These are phyloP conservation scores for Coemansia sp. DNA, from an alignment of 192 early-diverging fungal species.

Conservation along the genomic window DNA sequence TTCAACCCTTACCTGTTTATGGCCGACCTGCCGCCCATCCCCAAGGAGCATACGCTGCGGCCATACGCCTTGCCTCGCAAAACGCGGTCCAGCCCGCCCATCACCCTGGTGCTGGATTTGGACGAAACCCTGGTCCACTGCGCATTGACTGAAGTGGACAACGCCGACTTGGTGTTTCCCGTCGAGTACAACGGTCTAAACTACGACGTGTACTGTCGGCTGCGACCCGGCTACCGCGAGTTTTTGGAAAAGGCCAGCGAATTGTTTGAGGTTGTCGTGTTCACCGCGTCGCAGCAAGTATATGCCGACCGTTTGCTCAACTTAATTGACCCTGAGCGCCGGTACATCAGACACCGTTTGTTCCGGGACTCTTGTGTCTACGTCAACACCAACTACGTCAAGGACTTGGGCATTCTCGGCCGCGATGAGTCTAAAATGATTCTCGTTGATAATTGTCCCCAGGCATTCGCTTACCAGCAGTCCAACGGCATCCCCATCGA, in stretches of 20 bases:
- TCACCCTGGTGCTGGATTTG: slow-evolving; percentile 63
- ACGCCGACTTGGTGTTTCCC: slow-evolving; percentile 59
- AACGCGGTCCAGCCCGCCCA: slow-evolving; percentile 57
- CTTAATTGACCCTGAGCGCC: slow-evolving; percentile 60
- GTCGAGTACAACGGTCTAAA: slow-evolving; percentile 62
- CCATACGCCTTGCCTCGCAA: slow-evolving; percentile 58
- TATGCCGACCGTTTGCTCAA: slow-evolving; percentile 64
- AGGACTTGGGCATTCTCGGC: slow-evolving; percentile 67
- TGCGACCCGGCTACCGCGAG: slow-evolving; percentile 60
- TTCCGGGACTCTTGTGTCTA: slow-evolving; percentile 67
- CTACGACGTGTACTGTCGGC: slow-evolving; percentile 63
- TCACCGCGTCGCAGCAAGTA: slow-evolving; percentile 71
- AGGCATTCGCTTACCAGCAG: slow-evolving; percentile 71
- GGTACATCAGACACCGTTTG: slow-evolving; percentile 60
- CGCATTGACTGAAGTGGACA: slow-evolving; percentile 51
- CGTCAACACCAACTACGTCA: slow-evolving; percentile 64
- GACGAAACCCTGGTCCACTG: slow-evolving; percentile 74
- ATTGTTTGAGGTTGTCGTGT: slow-evolving; percentile 67
- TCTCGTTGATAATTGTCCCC: slow-evolving; percentile 69
- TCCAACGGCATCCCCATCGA: slow-evolving; percentile 70
- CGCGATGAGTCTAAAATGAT: slow-evolving; percentile 60
- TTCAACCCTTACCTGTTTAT: slow-evolving; percentile 55
- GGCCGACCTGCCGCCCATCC: slow-evolving; percentile 57
- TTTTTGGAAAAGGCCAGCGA: slow-evolving; percentile 58
- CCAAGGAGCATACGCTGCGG: slow-evolving; percentile 51